Percentiles rank a stretch among this genome's conserved stretches.
phyloP scores from a whole-genome alignment of 495 filamentous ascomycete species.

The Talaromyces stipitatus region DNA sequence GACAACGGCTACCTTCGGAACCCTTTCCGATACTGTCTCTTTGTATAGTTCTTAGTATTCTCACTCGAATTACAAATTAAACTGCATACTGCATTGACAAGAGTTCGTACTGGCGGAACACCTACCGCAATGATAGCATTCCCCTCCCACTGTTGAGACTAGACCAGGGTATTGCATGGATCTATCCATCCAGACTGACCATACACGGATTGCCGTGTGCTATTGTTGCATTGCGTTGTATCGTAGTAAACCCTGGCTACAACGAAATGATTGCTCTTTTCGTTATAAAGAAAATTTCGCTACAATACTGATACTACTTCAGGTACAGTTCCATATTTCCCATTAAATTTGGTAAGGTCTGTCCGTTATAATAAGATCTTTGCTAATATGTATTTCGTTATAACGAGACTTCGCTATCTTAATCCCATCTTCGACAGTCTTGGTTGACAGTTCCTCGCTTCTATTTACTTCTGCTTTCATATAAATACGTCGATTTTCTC shows the following conservation, averaged over 20 bases:
- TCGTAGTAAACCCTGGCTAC: no score
- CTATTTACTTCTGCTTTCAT: background rate
- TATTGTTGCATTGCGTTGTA: background rate
- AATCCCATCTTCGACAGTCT: background rate
- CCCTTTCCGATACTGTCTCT: background rate
- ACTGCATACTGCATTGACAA: no score
- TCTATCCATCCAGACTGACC: no score
- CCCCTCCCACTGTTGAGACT: background rate
- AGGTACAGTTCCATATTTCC: no score
- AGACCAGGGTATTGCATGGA: background rate
- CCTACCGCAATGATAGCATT: background rate
- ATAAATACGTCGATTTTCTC: background rate
- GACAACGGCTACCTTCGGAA: background rate
- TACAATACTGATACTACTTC: no score
- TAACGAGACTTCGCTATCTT: no score
- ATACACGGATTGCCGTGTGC: background rate
- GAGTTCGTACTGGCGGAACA: background rate
- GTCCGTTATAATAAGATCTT: no score
- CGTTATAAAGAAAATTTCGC: no score
- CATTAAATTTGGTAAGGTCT: no score
- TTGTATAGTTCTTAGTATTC: background rate
- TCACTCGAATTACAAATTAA: no score
- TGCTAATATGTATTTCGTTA: no score
- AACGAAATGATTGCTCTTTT: no score
- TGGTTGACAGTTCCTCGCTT: background rate